Base-by-base conservation (phyloP, 805 yeast species). In the Candida multigemmis region DNA sequence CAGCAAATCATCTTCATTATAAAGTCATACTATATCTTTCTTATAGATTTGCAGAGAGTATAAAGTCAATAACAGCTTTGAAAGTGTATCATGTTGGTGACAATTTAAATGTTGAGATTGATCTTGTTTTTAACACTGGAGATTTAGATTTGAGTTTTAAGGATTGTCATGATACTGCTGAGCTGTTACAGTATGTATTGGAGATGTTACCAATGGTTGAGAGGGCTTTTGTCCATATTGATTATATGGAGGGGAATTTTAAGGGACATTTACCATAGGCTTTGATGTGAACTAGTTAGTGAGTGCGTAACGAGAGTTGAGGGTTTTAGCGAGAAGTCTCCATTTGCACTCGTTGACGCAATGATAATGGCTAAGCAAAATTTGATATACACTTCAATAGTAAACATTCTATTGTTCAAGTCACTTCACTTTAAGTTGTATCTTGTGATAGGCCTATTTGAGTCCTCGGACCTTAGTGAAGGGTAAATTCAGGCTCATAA, bases 1-100 rank as follows among this genome's bases (percentile, higher is more conserved):
- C 71, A 10, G 87, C 86, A 1, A 63, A 64, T 18, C 65, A 65
- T 2, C 62, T 60, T 21, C 84, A 80, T 39, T 70, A 75, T 33
- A 77, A 76, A 46, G 74, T 75, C 25, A 65, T 82, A 5, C 51
- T 82, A 12, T 82, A 82, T 41, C 49, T 81, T 37, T 77, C 83
- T 29, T 54, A 62, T 41, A 57, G 91, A 27, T 82, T 79, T 46
- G 77, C 89, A 1, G 77, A 71, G 28, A 68, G 74, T 16, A 77
- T 82, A 39, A 53, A 67, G 29, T 71, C 67, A 28, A 70, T 81
- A 33, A 80, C 81, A 11, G 70, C 75, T 7, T 64, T 78, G 35
- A 74, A 74, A 38, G 80, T 77, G 14, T 82, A 81, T 45, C 87
- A 82, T 42, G 81, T 77, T 12, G 93, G 93, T 2, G 93, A 82